These are phyloP conservation scores for Penicillium occitanis DNA, from an alignment of 2,329 filamentous ascomycete species.

Conservation along the genomic window DNA sequence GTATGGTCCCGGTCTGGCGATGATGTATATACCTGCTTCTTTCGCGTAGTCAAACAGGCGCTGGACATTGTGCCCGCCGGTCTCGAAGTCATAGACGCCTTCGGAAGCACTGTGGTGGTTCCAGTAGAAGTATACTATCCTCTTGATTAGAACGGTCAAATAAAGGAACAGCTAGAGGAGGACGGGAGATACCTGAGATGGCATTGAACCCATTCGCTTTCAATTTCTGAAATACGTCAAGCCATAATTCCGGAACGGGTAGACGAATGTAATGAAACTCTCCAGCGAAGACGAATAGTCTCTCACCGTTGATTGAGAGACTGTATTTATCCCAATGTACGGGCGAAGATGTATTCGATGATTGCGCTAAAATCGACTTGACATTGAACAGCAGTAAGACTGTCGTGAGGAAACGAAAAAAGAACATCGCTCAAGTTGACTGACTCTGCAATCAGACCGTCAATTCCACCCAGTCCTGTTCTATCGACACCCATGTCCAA, in stretches of 20 bases:
- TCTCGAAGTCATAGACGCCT: slow-evolving; percentile 52
- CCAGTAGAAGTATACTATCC: slow-evolving; percentile 32
- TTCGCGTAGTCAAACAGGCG: slow-evolving; percentile 53
- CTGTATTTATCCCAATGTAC: slow-evolving; percentile 57
- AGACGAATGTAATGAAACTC: slow-evolving; percentile 58
- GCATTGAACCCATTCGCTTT: slow-evolving; percentile 56
- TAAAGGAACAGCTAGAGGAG: neutral
- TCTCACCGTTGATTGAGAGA: slow-evolving; percentile 50
- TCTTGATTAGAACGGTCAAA: slow-evolving; percentile 12
- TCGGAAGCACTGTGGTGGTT: slow-evolving; percentile 38
- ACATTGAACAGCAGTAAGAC: neutral
- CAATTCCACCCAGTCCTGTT: neutral
- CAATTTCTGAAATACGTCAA: slow-evolving; percentile 57
- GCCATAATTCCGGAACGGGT: slow-evolving; percentile 56
- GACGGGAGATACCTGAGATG: slow-evolving; percentile 31
- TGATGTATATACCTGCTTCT: slow-evolving; percentile 54
- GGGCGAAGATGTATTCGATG: slow-evolving; percentile 26
- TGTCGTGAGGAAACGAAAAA: neutral
- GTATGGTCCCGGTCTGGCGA: slow-evolving; percentile 54
- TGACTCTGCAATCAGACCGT: neutral
- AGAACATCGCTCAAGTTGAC: slow-evolving; percentile 5
- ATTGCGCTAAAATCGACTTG: neutral
- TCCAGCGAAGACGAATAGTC: slow-evolving; percentile 51
- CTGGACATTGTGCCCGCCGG: slow-evolving; percentile 53
- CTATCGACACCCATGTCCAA: neutral